phyloP scores from a whole-genome alignment of 495 filamentous ascomycete species.

The Penicillium paradoxum region DNA sequence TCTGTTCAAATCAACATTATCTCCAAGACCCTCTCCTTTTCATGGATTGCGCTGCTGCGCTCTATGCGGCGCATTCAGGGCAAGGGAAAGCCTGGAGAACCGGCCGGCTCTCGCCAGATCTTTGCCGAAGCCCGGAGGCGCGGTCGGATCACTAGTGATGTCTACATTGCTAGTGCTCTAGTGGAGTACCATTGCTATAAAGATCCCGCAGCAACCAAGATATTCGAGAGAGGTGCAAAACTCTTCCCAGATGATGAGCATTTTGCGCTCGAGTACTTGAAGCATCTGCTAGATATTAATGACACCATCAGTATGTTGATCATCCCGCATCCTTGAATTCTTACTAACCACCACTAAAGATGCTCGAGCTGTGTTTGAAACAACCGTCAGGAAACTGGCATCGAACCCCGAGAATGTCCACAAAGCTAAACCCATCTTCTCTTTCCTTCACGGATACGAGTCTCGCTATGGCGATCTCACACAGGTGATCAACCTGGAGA shows the following conservation, averaged over 20 bases:
- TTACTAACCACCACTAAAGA: constrained; percentile 51
- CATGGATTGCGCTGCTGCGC: constrained; percentile 91
- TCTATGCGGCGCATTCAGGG: constrained; percentile 92
- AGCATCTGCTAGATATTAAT: constrained; percentile 84
- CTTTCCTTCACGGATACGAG: constrained; percentile 91
- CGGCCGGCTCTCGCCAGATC: constrained; percentile 74
- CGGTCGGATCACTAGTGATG: constrained; percentile 84
- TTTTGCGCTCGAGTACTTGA: constrained; percentile 90
- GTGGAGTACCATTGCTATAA: constrained; percentile 96
- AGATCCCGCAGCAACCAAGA: constrained; percentile 82
- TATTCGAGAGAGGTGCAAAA: constrained; percentile 89
- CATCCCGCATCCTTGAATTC: not conserved
- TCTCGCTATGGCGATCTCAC: constrained; percentile 86
- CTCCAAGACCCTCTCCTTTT: constrained; percentile 75
- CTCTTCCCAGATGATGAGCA: constrained; percentile 88
- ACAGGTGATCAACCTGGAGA: constrained; percentile 84
- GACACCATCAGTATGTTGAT: constrained; percentile 80
- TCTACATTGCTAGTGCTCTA: constrained; percentile 85
- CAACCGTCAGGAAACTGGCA: constrained; percentile 72
- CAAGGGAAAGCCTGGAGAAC: constrained; percentile 67
- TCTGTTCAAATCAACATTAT: constrained; percentile 66
- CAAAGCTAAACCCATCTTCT: constrained; percentile 78
- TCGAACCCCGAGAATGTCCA: constrained; percentile 63
- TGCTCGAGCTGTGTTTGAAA: constrained; percentile 91
- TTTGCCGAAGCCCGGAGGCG: constrained; percentile 81